Conservation (phyloP, 768 basidiomycete genomes). For the Strobilomyces dryophilus region DNA sequence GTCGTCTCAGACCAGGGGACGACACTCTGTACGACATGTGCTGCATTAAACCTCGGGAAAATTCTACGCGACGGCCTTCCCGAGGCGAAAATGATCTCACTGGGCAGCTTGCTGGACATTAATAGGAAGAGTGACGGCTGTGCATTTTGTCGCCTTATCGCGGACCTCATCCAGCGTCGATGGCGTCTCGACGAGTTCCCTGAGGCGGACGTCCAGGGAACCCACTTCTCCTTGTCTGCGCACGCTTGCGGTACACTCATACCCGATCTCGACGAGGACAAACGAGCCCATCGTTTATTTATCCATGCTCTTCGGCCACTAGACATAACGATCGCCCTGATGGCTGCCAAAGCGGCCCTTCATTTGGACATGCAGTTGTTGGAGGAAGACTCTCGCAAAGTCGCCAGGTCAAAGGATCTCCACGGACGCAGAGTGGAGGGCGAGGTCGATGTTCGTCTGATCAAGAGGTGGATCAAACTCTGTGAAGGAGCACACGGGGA, state of each 20-base stretch:
- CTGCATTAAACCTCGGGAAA: slow-evolving; percentile 5
- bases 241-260: background rate
- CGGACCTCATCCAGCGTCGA: slow-evolving; percentile 4
- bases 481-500: slow-evolving; percentile 18
- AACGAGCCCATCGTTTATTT: slow-evolving; percentile 10
- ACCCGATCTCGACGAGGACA: background rate
- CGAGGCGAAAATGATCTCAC: background rate
- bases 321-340: background rate
- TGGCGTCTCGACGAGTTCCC: slow-evolving; percentile 17
- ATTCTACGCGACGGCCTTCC: slow-evolving; percentile 15
- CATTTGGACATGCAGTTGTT: slow-evolving; percentile 15
- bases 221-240: slow-evolving; percentile 5
- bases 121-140: slow-evolving; percentile 5
- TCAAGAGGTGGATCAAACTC: slow-evolving; percentile 16
- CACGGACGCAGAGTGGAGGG: slow-evolving; percentile 20
- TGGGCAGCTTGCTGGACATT: slow-evolving; percentile 11
- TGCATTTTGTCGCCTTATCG: slow-evolving; percentile 14
- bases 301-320: slow-evolving; percentile 10
- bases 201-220: slow-evolving; percentile 2
- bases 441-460: slow-evolving; percentile 3
- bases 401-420: slow-evolving; percentile 12
- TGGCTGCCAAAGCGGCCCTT: background rate
- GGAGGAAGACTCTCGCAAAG: slow-evolving; percentile 14
- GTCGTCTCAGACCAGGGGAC: background rate
- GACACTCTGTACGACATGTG: slow-evolving; percentile 11